phyloP scores from a whole-genome alignment of 352 stramenopile genomes.

The Globisporangium radiosum region DNA sequence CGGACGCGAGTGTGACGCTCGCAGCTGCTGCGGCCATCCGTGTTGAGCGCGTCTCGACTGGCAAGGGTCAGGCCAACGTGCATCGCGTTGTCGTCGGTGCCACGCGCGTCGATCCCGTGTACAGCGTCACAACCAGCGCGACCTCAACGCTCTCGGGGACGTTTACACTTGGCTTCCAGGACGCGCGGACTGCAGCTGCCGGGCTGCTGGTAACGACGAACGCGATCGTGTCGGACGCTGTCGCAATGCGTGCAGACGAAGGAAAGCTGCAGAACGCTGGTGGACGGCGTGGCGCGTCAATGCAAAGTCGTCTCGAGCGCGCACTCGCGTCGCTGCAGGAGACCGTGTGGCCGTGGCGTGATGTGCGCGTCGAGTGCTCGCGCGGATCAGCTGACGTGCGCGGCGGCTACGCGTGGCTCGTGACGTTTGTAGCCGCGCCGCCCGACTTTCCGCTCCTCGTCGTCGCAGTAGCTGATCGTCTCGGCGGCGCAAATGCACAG shows the following conservation, averaged over 20 bases:
- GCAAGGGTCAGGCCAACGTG: slow-evolving; percentile 21
- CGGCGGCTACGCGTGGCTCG: slow-evolving; percentile 14
- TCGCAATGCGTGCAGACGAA: slow-evolving; percentile 28
- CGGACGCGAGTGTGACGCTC: slow-evolving; percentile 2
- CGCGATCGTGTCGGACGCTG: slow-evolving; percentile 24
- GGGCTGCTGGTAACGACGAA: slow-evolving; percentile 11
- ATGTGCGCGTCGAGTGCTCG: slow-evolving; percentile 7
- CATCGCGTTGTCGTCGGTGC: slow-evolving; percentile 20
- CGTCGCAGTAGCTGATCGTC: slow-evolving; percentile 1
- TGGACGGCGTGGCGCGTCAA: slow-evolving; percentile 19
- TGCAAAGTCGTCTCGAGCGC: slow-evolving; percentile 18
- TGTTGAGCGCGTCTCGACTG: slow-evolving; percentile 15
- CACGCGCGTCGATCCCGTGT: slow-evolving; percentile 18
- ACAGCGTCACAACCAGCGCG: slow-evolving; percentile 13
- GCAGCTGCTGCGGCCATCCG: slow-evolving; percentile 5
- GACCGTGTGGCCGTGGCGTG: background rate
- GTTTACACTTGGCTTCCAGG: slow-evolving; percentile 24
- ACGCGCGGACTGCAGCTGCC: background rate
- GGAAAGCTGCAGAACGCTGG: slow-evolving; percentile 16
- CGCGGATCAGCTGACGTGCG: slow-evolving; percentile 4
- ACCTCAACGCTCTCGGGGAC: slow-evolving; percentile 7
- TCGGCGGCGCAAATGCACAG: slow-evolving; percentile 3
- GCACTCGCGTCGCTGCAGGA: slow-evolving; percentile 8
- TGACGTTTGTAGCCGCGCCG: slow-evolving; percentile 24
- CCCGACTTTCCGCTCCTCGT: slow-evolving; percentile 21